Conservation (phyloP, 768 basidiomycete species). For the Psilocybe sp. region DNA sequence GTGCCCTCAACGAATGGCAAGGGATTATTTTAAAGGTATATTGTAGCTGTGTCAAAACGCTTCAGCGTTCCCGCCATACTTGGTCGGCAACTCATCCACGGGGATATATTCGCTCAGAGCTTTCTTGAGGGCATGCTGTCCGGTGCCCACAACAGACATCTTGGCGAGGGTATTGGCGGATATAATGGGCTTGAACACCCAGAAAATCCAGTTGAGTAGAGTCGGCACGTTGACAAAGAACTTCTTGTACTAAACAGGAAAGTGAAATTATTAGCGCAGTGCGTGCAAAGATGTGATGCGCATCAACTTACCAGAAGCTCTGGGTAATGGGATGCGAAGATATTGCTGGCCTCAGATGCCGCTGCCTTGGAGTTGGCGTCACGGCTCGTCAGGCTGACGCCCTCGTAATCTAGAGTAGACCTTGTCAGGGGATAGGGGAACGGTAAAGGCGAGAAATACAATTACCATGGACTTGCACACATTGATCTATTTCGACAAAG, state of each 20-base stretch:
- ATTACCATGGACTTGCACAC: slow-evolving; percentile 70
- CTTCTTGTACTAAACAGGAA: slow-evolving; percentile 53
- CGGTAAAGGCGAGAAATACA: not conserved
- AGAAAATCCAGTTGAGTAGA: slow-evolving; percentile 79
- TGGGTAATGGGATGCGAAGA: slow-evolving; percentile 78
- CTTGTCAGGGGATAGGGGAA: not conserved
- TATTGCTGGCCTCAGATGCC: slow-evolving; percentile 67
- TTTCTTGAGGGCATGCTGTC: slow-evolving; percentile 54
- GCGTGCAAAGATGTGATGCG: not conserved
- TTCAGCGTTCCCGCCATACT: slow-evolving; percentile 68
- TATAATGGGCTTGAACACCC: slow-evolving; percentile 75
- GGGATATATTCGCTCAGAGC: slow-evolving; percentile 60
- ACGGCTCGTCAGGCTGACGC: slow-evolving; percentile 61
- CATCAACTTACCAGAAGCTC: slow-evolving; percentile 60
- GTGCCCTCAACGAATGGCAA: not conserved
- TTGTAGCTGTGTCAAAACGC: slow-evolving; percentile 36
- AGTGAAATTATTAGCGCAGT: not conserved
- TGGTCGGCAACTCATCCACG: slow-evolving; percentile 54
- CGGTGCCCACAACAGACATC: slow-evolving; percentile 74
- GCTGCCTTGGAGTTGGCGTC: slow-evolving; percentile 77
- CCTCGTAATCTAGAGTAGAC: slow-evolving; percentile 61
- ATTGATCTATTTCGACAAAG: slow-evolving; percentile 71
- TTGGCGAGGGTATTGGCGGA: slow-evolving; percentile 75
- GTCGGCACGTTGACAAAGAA: slow-evolving; percentile 83
- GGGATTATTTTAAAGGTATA: not conserved